These are phyloP conservation scores for Keqinozyma sinolaborantium DNA, from an alignment of 1,139 yeast genomes.

Conservation along the genomic window DNA sequence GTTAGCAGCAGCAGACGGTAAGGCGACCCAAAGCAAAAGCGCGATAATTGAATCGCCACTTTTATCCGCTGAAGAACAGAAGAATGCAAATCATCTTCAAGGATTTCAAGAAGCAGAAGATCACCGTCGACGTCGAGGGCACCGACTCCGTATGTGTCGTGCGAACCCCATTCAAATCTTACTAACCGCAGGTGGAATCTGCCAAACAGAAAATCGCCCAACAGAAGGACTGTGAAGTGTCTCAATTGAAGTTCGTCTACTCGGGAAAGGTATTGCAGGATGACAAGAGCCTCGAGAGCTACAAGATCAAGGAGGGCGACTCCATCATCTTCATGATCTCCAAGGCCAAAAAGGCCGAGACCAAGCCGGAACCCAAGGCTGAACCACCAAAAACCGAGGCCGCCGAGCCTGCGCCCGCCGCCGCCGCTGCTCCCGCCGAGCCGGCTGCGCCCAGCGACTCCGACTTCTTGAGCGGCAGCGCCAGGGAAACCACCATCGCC, in stretches of 20 bases:
- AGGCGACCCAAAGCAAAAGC: no score
- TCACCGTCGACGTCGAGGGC: constrained; percentile 74
- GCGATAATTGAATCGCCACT: no score
- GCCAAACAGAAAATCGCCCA: constrained; percentile 71
- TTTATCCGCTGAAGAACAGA: no score
- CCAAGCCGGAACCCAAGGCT: constrained; percentile 3
- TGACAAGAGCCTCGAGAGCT: constrained; percentile 67
- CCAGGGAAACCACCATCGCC: constrained; percentile 65
- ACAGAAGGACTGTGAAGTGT: constrained; percentile 64
- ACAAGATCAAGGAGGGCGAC: constrained; percentile 83
- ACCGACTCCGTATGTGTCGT: constrained; percentile 66
- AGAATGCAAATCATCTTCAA: constrained; percentile 85
- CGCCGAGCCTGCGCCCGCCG: constrained; percentile 12
- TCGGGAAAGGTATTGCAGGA: constrained; percentile 90
- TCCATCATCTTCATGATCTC: constrained; percentile 91
- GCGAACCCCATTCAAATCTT: no score
- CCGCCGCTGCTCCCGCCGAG: constrained; percentile 11
- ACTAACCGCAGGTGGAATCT: constrained; percentile 44
- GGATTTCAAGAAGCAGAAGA: constrained; percentile 89
- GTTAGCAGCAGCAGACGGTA: no score
- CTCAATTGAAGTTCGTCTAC: constrained; percentile 84
- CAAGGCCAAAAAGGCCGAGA: constrained; percentile 29
- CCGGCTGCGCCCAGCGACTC: constrained; percentile 25
- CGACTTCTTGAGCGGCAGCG: constrained; percentile 60
- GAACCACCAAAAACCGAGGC: constrained; percentile 17